Percentiles rank a stretch among this genome's conserved stretches.
These are phyloP conservation scores for Saccharomycopsis babjevae DNA, from an alignment of 805 yeast genomes.

Conservation along the genomic window DNA sequence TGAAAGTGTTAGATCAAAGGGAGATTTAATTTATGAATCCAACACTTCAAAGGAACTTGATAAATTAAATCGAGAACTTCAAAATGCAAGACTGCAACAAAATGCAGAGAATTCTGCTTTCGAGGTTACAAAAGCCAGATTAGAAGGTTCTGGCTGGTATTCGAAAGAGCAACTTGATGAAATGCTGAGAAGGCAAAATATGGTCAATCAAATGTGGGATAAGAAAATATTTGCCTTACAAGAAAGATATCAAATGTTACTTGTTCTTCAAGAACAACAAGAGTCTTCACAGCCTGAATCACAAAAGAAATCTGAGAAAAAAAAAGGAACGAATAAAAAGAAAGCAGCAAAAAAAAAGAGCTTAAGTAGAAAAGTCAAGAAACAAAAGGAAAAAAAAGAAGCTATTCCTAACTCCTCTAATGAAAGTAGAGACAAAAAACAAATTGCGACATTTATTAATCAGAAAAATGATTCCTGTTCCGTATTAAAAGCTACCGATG, in stretches of 20 bases:
- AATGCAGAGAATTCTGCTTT: slow-evolving; percentile 14
- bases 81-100: neutral
- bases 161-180: slow-evolving; percentile 14
- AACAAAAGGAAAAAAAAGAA: neutral
- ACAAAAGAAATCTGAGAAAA: slow-evolving; percentile 13
- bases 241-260: slow-evolving; percentile 2
- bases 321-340: slow-evolving; percentile 20
- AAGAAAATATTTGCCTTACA: slow-evolving; percentile 6
- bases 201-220: slow-evolving; percentile 7
- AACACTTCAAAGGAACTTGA: neutral
- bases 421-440: neutral
- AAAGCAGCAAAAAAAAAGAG: neutral
- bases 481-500: neutral
- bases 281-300: neutral
- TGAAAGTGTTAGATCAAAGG: neutral
- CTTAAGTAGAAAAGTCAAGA: neutral
- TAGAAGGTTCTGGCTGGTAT: slow-evolving; percentile 18
- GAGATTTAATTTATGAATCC: neutral
- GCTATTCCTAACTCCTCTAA: neutral
- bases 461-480: neutral
- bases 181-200: slow-evolving; percentile 7
- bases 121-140: slow-evolving; percentile 8
- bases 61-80: neutral
- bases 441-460: neutral
- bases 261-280: slow-evolving; percentile 1